Conservation (phyloP, 2,329 filamentous ascomycete species). For the Cordyceps sp. region DNA sequence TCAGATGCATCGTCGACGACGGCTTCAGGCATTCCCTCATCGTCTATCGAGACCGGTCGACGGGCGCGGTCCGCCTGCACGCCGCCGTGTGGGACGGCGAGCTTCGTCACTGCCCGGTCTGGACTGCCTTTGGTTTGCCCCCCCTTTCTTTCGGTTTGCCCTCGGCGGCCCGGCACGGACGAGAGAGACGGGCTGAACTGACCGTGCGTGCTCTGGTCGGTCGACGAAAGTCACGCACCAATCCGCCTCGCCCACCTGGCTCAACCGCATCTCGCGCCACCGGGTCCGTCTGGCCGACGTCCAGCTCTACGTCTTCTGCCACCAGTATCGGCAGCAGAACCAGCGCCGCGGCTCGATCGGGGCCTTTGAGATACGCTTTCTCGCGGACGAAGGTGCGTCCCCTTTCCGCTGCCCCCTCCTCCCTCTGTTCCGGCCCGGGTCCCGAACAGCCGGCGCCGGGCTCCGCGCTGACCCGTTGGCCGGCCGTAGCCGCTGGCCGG, state of each 20-base stretch:
- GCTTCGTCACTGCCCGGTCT: slow-evolving; percentile 37
- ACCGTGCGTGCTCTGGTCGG: too few species aligned
- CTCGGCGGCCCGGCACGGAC: too few species aligned
- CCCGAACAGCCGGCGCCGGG: too few species aligned
- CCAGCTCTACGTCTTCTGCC: slow-evolving; percentile 41
- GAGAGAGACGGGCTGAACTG: not conserved
- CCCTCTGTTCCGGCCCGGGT: too few species aligned
- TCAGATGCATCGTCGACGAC: slow-evolving; percentile 39
- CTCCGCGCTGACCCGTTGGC: not conserved
- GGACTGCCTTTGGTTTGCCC: slow-evolving; percentile 43
- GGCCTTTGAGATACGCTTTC: slow-evolving; percentile 34
- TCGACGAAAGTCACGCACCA: slow-evolving; percentile 32
- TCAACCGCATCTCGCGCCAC: slow-evolving; percentile 27
- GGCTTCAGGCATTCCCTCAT: slow-evolving; percentile 33
- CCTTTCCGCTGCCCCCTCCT: not conserved
- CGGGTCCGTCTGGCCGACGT: slow-evolving; percentile 36
- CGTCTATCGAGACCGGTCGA: slow-evolving; percentile 33
- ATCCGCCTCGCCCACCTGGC: slow-evolving; percentile 29
- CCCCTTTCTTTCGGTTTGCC: not conserved
- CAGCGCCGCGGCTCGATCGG: slow-evolving; percentile 31
- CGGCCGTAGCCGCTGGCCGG: slow-evolving; percentile 12
- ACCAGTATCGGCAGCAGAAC: slow-evolving; percentile 33
- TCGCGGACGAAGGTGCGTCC: slow-evolving; percentile 20
- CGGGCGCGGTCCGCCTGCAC: slow-evolving; percentile 34
- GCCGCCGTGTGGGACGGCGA: slow-evolving; percentile 38